Conservation (phyloP, 2,329 filamentous ascomycete genomes). For the Stemphylium beticola region DNA sequence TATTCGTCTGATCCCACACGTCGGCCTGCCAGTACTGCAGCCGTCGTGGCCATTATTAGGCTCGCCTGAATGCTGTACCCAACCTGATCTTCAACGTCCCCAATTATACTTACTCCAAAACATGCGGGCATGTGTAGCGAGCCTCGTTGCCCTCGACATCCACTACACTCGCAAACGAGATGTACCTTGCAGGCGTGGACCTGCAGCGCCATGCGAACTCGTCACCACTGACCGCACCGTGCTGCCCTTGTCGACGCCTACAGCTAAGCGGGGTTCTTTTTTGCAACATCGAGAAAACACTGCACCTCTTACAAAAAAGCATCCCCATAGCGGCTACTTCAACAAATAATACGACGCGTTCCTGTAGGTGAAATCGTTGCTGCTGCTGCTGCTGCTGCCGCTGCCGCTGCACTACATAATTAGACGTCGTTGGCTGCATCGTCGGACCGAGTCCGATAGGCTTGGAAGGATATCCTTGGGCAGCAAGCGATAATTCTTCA, state of each 20-base stretch:
- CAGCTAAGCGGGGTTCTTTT: constrained; percentile 5
- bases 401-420: neutral
- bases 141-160: constrained; percentile 16
- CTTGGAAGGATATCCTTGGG: neutral
- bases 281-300: constrained; percentile 4
- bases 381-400: neutral
- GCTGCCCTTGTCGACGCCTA: constrained; percentile 9
- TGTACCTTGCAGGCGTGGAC: constrained; percentile 21
- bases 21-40: neutral
- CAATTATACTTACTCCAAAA: no score
- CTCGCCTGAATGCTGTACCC: neutral
- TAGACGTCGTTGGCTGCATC: neutral
- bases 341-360: constrained; percentile 3
- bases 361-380: neutral
- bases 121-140: neutral
- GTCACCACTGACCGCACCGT: constrained; percentile 11
- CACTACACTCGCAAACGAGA: constrained; percentile 14
- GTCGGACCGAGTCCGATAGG: constrained; percentile 12
- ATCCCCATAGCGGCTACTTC: neutral
- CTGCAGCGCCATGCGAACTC: constrained; percentile 16
- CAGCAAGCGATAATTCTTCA: neutral
- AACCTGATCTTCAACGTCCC: no score
- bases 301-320: constrained; percentile 20
- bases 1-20: neutral
- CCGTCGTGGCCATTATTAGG: neutral